phyloP scores from a whole-genome alignment of 139 green algal species.

The Chlorella sp. region DNA sequence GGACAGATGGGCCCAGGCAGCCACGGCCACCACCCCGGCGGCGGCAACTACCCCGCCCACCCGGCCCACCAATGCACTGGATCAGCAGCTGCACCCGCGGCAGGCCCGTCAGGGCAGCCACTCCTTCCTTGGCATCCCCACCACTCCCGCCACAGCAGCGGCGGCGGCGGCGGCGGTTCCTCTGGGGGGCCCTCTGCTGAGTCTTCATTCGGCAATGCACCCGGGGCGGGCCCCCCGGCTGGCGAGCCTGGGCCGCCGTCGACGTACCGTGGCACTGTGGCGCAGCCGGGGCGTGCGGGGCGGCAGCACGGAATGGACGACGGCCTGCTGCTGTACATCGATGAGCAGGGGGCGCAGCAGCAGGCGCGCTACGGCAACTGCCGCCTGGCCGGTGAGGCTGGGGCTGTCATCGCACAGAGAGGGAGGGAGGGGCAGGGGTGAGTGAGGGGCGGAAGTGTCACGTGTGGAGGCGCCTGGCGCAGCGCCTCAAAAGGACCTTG shows the following conservation, averaged over 20 bases:
- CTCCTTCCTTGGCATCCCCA: no score
- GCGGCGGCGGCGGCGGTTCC: no score
- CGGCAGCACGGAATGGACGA: constrained; percentile 35
- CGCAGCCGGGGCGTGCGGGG: constrained; percentile 4
- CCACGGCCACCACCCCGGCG: background rate
- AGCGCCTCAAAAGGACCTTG: no score
- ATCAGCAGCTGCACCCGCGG: no score
- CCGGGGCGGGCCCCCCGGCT: background rate
- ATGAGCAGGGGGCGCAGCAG: constrained; percentile 30
- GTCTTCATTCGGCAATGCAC: background rate
- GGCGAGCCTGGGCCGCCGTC: background rate
- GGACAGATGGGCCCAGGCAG: no score
- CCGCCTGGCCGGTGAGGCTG: constrained; percentile 20
- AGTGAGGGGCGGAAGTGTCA: no score
- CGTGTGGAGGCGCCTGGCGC: no score
- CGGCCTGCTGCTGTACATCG: constrained; percentile 46
- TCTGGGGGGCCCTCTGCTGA: no score
- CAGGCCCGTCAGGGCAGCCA: no score
- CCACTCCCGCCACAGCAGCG: background rate
- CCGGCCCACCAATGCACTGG: background rate
- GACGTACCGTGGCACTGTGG: constrained; percentile 12
- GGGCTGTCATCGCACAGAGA: background rate
- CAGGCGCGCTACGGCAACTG: constrained; percentile 41
- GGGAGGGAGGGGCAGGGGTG: background rate
- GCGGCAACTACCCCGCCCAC: background rate